These are phyloP conservation scores for Halophytophthora polymorphica DNA, from an alignment of 352 stramenopile species.

Conservation along the genomic window DNA sequence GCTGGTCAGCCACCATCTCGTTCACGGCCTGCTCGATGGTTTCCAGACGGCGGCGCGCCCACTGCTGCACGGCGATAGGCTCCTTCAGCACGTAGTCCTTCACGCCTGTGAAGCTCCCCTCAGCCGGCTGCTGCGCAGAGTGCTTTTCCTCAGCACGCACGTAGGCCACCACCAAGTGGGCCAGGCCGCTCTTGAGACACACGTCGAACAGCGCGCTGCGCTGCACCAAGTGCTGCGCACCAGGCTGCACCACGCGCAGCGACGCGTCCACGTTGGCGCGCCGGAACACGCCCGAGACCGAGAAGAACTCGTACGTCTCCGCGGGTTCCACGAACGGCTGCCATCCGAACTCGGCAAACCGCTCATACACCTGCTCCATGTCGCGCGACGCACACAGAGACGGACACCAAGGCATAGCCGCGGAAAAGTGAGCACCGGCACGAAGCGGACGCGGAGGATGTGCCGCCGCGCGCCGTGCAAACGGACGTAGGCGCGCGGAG, in stretches of 20 bases:
- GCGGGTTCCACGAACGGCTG: constrained; percentile 73
- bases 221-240: constrained; percentile 43
- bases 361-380: constrained; percentile 56
- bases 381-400: constrained; percentile 5
- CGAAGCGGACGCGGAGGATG: background rate
- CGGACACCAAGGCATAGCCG: background rate
- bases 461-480: too few relatives aligned
- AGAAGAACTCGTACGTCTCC: constrained; percentile 86
- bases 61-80: constrained; percentile 80
- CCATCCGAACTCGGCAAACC: constrained; percentile 77
- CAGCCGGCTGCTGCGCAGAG: constrained; percentile 7
- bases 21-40: constrained; percentile 51
- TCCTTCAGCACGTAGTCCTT: constrained; percentile 76
- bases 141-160: constrained; percentile 41
- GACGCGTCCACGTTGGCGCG: constrained; percentile 58
- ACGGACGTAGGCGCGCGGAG: background rate
- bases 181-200: constrained; percentile 65
- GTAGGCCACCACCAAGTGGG: constrained; percentile 71
- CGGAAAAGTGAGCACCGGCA: background rate
- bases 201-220: constrained; percentile 77
- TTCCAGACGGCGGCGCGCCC: constrained; percentile 56
- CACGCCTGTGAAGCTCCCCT: constrained; percentile 23
- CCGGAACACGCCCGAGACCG: constrained; percentile 71
- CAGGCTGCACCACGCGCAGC: constrained; percentile 31
- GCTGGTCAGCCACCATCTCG: constrained; percentile 44